Evolutionary conservation across 345 rosid species (phyloP).

Genomic region (sweet orange (Citrus sinensis)): DVS_A1.0 CM039169.1:31410001-31410500

Average conservation of each 20-base stretch:
- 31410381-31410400: background rate
- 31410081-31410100: background rate
- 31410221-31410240: background rate
- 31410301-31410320: background rate
- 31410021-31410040: background rate
- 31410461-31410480: conserved; percentile 93
- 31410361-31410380: background rate
- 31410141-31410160: background rate
- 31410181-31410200: background rate
- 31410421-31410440: background rate
- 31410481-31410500: conserved; percentile 87
- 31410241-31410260: background rate
- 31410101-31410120: background rate
- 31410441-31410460: conserved; percentile 49
- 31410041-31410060: background rate
- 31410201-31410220: background rate
- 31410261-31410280: background rate
- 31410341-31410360: background rate
- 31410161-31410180: background rate
- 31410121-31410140: background rate
- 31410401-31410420: background rate
- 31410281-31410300: no score
- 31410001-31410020: conserved; percentile 41
- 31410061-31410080: background rate
- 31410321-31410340: background rate